A percentile compares a stretch with the other conserved stretches of the same genome.
These are phyloP conservation scores for Dacryopinax spathularia DNA, from an alignment of 768 basidiomycete genomes.

Conservation along the genomic window DNA sequence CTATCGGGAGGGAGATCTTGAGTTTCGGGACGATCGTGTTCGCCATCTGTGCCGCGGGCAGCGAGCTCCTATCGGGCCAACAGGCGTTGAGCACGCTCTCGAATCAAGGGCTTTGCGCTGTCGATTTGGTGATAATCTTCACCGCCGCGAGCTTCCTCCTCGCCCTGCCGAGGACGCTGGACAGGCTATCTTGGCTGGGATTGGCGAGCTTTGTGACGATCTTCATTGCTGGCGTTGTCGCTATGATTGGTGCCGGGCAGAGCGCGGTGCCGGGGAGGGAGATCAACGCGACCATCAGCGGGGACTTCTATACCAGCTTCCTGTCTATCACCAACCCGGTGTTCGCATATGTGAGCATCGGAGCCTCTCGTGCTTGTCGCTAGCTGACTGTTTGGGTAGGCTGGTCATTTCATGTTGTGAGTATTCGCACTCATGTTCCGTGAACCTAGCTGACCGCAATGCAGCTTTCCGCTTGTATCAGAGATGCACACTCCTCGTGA, in stretches of 20 bases:
- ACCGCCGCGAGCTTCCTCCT: constrained; percentile 30
- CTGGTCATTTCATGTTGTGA: constrained; percentile 39
- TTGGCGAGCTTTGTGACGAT: constrained; percentile 32
- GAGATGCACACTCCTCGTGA: constrained; percentile 40
- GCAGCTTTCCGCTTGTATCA: constrained; percentile 40
- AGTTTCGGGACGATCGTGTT: constrained; percentile 36
- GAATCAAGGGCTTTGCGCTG: constrained; percentile 35
- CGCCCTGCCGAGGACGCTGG: constrained; percentile 36
- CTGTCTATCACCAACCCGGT: constrained; percentile 41
- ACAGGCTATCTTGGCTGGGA: constrained; percentile 35
- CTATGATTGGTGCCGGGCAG: constrained; percentile 37
- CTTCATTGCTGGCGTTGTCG: constrained; percentile 32
- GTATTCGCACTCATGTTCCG: constrained; percentile 5
- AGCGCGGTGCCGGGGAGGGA: constrained; percentile 33
- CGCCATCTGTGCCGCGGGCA: constrained; percentile 37
- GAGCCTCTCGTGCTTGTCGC: background rate
- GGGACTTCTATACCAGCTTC: constrained; percentile 36
- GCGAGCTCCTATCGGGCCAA: constrained; percentile 38
- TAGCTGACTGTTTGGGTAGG: background rate
- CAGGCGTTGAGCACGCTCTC: constrained; percentile 38
- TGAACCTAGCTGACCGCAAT: background rate
- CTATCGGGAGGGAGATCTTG: constrained; percentile 34
- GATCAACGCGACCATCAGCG: constrained; percentile 27
- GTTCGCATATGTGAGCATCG: constrained; percentile 36
- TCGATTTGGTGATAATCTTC: constrained; percentile 35